Evolutionary conservation across 371 early-diverging fungal species (phyloP), one percentile per base, ranked within the genome.

Genomic region (Mortierella sp.): DNA sequence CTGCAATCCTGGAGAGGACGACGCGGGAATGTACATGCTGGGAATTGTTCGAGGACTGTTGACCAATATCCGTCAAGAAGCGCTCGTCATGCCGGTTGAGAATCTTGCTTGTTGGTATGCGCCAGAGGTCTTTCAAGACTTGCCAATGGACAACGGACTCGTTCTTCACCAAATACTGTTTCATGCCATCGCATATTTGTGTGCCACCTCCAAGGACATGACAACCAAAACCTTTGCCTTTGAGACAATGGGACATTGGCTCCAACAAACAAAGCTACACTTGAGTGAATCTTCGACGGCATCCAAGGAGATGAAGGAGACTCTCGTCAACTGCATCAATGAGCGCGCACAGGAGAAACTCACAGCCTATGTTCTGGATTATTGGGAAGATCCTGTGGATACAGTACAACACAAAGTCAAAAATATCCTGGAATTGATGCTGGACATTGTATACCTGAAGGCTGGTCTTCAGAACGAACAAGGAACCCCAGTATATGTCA

Each of bases 301-400:
- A 13, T 64, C 78, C 2, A 21, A 29, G 2, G 57, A 62, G 25
- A 67, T 71, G 70, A 71, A 68, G 54, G 63, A 62, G 37, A 52
- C 60, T 7, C 44, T 71, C 8, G 65, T 67, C 3, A 55, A 57
- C 43, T 63, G 71, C 31, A 63, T 88, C 34, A 51, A 76, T n/a
- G 73, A 67, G 3, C 61, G 79, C 12, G 83, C 80, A 12, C 80
- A 81, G 49, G 87, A 89, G 46, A 79, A 70, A 28, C 69, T 93
- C 31, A 76, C 92, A 41, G 83, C 85, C 9, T 90, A 90, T 53
- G 86, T 92, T 29, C 89, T 88, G 82, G 85, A 89, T 61, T 88
- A 91, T 62, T 93, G 93, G 92, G 93, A 92, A 63, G 93, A 93
- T 58, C 92, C 91, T n/a, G 81, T 90, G 10, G 92, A 92, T 58